Evolutionary conservation across 768 basidiomycete genomes (phyloP), one percentile per base, ranked within the genome.

Genomic region (Tylopilus sp.): DNA sequence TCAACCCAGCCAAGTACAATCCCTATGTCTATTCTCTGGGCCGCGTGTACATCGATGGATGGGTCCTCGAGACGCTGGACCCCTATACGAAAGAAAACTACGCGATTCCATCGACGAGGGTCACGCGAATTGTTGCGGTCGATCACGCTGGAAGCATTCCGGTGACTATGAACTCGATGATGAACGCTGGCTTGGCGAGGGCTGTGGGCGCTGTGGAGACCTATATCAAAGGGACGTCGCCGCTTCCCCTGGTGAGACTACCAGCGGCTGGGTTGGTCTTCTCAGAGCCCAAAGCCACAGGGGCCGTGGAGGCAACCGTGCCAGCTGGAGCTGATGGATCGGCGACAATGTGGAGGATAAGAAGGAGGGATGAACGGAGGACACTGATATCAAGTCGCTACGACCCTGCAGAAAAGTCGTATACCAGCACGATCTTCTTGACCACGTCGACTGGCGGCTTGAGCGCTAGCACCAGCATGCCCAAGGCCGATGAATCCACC

Each of bases 11-110:
- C 7, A 92, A 90, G 64, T 87, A 89, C 67, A 98, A 98, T 67
- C 75, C 91, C 0, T 80, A 81, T 47, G 61, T 51, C 1, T 76
- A 91, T 9, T 90, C 91, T 0, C 74, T 90, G 15, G 95, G 93
- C 2, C 82, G 88, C 13, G 75, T 92, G 30, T 85, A 89, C 57
- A 72, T 99, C 6, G 94, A 98, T 61, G 95, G 89, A 2, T 99
- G 97, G 97, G 83, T 95, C 28, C 70, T 97, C 60, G 94, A 99
- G 73, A 98, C 95, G 4, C 79, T 98, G 42, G 95, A 98, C 63
- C 94, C 95, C 0, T 98, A 98, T 58, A 88, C 91, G 21, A 86
- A 85, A 53, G 93, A 95, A 69, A 92, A 91, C 57, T 95, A 93
- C 63, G 81, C 91, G 12, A 95, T 98, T 40, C 97, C 95, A 1